A percentile compares a stretch with the other conserved stretches of the same genome.
phyloP scores from a whole-genome alignment of 176 grass and related monocot genomes.

The Triticum aestivum region DNA sequence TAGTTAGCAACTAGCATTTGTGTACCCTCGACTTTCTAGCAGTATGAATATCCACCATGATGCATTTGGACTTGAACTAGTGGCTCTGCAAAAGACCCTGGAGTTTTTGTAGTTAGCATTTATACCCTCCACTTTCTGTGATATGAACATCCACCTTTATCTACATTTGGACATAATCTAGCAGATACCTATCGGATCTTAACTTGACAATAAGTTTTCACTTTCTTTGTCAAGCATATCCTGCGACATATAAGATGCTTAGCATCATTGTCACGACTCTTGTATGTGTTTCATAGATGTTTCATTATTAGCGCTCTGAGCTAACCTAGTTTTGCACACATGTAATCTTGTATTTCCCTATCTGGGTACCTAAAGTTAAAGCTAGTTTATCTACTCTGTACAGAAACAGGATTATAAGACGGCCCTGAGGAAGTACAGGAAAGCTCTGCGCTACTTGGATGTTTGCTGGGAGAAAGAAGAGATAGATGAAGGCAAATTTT shows the following conservation, averaged over 20 bases:
- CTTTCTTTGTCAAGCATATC: not conserved
- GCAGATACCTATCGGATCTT: not conserved
- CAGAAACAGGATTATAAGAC: conserved; percentile 96
- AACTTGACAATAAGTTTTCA: not conserved
- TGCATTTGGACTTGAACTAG: not conserved
- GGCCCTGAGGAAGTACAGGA: conserved; percentile 95
- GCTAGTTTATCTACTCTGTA: conserved; percentile 10
- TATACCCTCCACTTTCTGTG: not conserved
- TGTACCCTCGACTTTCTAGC: not conserved
- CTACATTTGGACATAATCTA: not conserved
- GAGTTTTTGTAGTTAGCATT: not conserved
- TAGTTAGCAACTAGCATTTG: not conserved
- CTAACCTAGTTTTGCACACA: not conserved
- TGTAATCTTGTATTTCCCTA: conserved; percentile 1
- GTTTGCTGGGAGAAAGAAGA: conserved; percentile 99
- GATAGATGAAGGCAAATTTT: conserved; percentile 82
- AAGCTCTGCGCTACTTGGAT: conserved; percentile 90
- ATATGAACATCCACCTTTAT: not conserved
- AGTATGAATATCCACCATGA: not conserved
- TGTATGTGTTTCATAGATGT: not conserved
- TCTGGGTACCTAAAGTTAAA: conserved; percentile 22
- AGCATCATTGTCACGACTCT: not conserved
- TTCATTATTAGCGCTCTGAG: not conserved
- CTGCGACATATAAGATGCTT: not conserved
- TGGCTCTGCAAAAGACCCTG: not conserved